Base-by-base conservation (phyloP, 139 green algal genomes). In the Chlorella vulgaris region DNA sequence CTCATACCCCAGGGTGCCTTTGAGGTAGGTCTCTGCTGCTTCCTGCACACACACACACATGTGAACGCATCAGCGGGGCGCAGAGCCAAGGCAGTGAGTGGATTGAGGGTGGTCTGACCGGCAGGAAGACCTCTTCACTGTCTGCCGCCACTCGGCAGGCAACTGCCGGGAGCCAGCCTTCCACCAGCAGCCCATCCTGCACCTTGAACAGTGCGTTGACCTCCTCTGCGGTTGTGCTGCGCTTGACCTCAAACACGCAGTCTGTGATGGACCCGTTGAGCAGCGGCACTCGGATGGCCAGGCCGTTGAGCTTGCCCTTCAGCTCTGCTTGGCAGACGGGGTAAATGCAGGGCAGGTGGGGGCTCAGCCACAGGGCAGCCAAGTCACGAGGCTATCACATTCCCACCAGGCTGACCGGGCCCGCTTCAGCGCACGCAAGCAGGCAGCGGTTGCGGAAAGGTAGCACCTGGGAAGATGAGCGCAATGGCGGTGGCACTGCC, bases 271-370 rank as follows among this genome's bases (percentile, higher is more conserved):
- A 96, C 60, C 85, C 86, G 81, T 97, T 97, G 40, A 91, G 92
- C 7, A 97, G 87, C 18, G 94, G 94, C 83, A 97, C 94, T 1
- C 94, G 90, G 7, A 97, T 85, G 4, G 94, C 93, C 67, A 97
- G 87, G 51, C 93, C 94, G 81, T 97, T 96, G 21, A 97, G 88
- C 90, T 97, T 97, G 78, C 92, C 94, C 83, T 96, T 96, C 29
- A 97, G 91, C 71, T 97, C 90, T 79, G 71, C 29, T 42, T 13
- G 1, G 0, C 1, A 42, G n/a, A 61, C 8, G 26, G 40, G 36
- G 24, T 36, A 10, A 31, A n/a, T 5, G 28, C 28, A n/a, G 26
- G 60, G 15, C 3, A n/a, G 60, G 60, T 2, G 26, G n/a, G n/a
- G n/a, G n/a, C n/a, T n/a, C n/a, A n/a, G n/a, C n/a, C n/a, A n/a